A percentile compares a stretch with the other conserved stretches of the same genome.
Evolutionary conservation across 2,329 filamentous ascomycete genomes (phyloP).

Genomic region (Tolypocladium album): DNA sequence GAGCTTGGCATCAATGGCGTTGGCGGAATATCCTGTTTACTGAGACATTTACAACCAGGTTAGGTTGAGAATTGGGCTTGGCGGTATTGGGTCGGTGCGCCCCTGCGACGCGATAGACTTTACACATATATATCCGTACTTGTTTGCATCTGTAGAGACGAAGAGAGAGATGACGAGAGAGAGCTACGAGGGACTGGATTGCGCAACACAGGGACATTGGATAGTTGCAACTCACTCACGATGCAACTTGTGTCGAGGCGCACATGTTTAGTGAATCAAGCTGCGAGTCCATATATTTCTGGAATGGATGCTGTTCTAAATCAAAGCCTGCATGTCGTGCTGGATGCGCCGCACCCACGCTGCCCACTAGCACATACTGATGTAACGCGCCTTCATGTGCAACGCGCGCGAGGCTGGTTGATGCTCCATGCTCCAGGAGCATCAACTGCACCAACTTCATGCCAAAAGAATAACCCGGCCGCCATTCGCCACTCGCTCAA

Average conservation of each 20-base stretch:
- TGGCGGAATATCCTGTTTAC: not conserved
- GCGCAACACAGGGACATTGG: not conserved
- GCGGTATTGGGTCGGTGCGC: not conserved
- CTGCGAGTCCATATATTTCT: not conserved
- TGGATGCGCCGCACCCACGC: not conserved
- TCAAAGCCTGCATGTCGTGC: not conserved
- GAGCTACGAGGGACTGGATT: not conserved
- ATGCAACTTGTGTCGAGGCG: not conserved
- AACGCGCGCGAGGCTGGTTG: not conserved
- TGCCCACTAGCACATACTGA: not conserved
- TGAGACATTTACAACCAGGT: not conserved
- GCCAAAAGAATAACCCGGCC: not conserved
- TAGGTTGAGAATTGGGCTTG: not conserved
- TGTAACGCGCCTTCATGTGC: not conserved
- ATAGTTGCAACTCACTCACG: not conserved
- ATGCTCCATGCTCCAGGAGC: not conserved
- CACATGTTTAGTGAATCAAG: not conserved
- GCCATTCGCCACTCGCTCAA: constrained; percentile 9
- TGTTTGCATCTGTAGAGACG: not conserved
- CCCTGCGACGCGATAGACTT: not conserved
- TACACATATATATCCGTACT: not conserved
- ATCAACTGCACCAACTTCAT: not conserved
- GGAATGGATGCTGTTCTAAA: not conserved
- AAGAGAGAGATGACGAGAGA: not conserved
- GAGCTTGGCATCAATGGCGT: not conserved